Base-by-base conservation (phyloP, 441 rosid genomes). In the Aleurites moluccanus region DNA sequence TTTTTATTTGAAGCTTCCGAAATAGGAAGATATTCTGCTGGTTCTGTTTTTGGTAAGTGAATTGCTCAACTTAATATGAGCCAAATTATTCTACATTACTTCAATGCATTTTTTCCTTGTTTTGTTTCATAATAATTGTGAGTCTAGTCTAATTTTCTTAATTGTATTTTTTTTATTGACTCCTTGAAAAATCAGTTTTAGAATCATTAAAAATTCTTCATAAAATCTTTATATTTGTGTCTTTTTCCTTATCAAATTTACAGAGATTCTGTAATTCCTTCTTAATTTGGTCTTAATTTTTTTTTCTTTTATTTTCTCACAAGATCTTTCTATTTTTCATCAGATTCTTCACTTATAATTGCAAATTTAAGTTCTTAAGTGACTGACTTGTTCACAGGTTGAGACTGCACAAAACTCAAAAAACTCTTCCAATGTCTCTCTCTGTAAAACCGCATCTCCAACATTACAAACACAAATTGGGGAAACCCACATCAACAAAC, bases 21-120 rank as follows among this genome's bases (percentile, higher is more conserved):
- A 15, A 59, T 27, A 35, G 18, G 74, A 33, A 69, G 52, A 44
- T 56, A 25, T 59, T 60, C 64, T 44, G 53, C 16, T 10, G 35
- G 23, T 69, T 71, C 56, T 42, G 21, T 42, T 14, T 61, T 30
- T 47, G 45, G 75, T 44, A 38, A 72, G 33, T 61, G 44, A 28
- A 72, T 27, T 44, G 16, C 66, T 18, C 20, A 1, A 23, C 66
- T 40, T 18, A 38, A 21, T 5, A 11, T 70, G 20, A 49, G n/a
- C 63, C 55, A 56, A 56, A 44, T 38, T 7, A 10, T 70, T 70
- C 6, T 44, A 8, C 42, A 10, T 72, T 10, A 27, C 18, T 25
- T 6, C 3, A 23, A 60, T 72, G 16, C 75, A n/a, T n/a, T n/a
- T n/a, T n/a, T n/a, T n/a, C n/a, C n/a, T n/a, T n/a, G n/a, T n/a